phyloP scores from a whole-genome alignment of 78 protist genomes.

The Isochrysis galbana region DNA sequence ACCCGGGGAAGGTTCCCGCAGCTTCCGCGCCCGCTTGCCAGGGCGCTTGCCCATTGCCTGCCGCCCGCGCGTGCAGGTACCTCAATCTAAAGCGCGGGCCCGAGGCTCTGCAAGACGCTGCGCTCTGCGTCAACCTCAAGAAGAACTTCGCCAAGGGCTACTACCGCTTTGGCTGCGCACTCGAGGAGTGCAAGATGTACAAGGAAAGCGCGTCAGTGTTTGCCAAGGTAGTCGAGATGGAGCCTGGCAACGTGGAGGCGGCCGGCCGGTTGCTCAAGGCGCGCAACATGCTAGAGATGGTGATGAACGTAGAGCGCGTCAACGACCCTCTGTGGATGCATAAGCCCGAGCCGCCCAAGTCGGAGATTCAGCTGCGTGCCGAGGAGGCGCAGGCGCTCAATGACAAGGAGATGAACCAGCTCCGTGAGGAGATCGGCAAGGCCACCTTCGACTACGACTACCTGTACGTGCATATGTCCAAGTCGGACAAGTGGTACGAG shows the following conservation, averaged over 20 bases:
- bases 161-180: slow-evolving; percentile 18
- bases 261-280: not conserved
- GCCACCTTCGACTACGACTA: not conserved
- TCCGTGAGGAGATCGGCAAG: slow-evolving; percentile 15
- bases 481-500: not conserved
- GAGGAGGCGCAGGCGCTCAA: not conserved
- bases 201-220: slow-evolving; percentile 1
- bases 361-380: not conserved
- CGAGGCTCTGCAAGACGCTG: slow-evolving; percentile 10
- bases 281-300: slow-evolving; percentile 4
- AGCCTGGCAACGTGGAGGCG: slow-evolving; percentile 13
- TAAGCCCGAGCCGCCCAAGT: not conserved
- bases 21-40: too few relatives aligned
- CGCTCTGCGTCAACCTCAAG: not conserved
- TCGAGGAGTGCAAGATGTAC: not conserved
- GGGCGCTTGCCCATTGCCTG: too few relatives aligned
- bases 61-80: too few relatives aligned
- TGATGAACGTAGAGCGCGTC: not conserved
- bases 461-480: not conserved
- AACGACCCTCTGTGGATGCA: not conserved
- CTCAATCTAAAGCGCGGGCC: not conserved
- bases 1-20: too few relatives aligned
- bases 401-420: not conserved
- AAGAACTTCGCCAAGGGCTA: not conserved
- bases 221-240: slow-evolving; percentile 10